Base-by-base conservation (phyloP, 1,139 yeast genomes). In the Sugiyamaella paludigena region DNA sequence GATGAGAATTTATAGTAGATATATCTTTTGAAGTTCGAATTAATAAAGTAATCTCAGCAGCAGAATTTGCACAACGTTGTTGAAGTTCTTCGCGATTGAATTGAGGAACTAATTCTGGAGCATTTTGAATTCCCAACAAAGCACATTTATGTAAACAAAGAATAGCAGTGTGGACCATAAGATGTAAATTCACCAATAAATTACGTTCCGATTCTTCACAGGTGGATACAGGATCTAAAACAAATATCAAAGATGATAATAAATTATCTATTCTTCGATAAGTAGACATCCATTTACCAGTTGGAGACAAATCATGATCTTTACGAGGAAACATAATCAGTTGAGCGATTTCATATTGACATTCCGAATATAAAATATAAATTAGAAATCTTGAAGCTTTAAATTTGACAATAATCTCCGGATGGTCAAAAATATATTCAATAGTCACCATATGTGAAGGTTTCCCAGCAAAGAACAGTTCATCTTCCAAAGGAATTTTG, bases 401-500 rank as follows among this genome's bases (percentile, higher is more conserved):
- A 31, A 30, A 44, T 36, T 31, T 16, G 10, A 36, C 40, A n/a
- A 53, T 32, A 29, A 53, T 33, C 19, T 47, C 55, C 1, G 60
- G 61, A 27, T 47, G 32, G 4, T 48, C 48, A 5, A 56, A 40
- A 8, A 54, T 24, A 12, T 35, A 34, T 19, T 49, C 50, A 9
- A 55, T 34, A 2, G 53, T 40, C 3, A 47, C 52, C 9, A 41
- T 13, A 12, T 33, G 31, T 9, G 50, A 48, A 19, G 50, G 40
- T 5, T 36, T 36, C 24, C 60, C 57, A 10, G 39, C n/a, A 10
- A 46, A 41, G 32, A 53, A 57, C n/a, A 51, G 50, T 24, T 49
- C 55, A 44, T 64, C 69, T 40, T 57, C 58, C 32, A 61, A 29
- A 1, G 69, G 68, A 28, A 65, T 36, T 15, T 56, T 52, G 4